Base-by-base conservation (phyloP, 2,329 filamentous ascomycete genomes). In the Didymella glomerata region DNA sequence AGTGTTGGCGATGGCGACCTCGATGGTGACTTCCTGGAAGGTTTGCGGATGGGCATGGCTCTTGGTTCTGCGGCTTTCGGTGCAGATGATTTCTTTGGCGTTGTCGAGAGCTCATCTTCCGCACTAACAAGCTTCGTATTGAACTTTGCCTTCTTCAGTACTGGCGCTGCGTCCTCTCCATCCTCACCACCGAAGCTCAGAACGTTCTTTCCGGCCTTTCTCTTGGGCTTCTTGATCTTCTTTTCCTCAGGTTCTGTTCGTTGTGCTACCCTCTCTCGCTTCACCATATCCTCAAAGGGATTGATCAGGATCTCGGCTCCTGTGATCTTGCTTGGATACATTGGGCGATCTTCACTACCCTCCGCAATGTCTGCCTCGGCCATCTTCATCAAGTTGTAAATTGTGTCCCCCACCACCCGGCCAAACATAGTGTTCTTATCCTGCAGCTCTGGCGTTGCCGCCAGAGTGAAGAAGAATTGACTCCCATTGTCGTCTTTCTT, bases 391-490 rank as follows among this genome's bases (percentile, higher is more conserved):
- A 99, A 77, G 76, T 97, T 98, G 80, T 96, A 99, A 54, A 99
- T 95, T 16, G 94, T 97, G 65, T 98, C 92, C 27, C 94, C 95
- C 34, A 91, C 92, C 44, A 99, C 86, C 56, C 95, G 85, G 18
- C 95, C 95, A 81, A 99, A 98, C 76, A 98, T 81, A 0, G 95
- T 98, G 77, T 97, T 97, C 79, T 91, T 92, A 50, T 90, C 90
- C 67, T 90, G 92, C 71, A 99, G 77, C 81, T 98, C 93, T 25
- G 92, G 88, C 24, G 93, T 93, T 54, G 83, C 82, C 63, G 88
- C 93, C 52, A 99, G 80, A 0, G 95, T 98, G 62, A 99, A 89
- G 81, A 99, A 99, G 83, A 98, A 98, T 78, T 99, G 95, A 76
- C 92, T 97, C 32, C 92, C 91, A 79, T 98, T 98, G 54, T 91